Conservation (phyloP, 176 grass and related monocot species). For the Canna indica region DNA sequence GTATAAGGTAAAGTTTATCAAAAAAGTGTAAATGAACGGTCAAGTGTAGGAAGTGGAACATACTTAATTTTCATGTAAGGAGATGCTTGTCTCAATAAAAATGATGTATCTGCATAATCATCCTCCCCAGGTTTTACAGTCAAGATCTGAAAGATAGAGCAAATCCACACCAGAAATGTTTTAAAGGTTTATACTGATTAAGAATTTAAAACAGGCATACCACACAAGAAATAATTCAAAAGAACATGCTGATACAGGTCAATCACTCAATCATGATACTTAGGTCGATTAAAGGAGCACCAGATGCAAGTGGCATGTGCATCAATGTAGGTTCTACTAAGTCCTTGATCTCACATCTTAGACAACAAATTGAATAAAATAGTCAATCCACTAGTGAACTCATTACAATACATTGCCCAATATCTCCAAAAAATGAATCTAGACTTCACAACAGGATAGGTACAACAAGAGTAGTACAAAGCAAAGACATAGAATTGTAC, state of each 20-base stretch:
- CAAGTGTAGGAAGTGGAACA: background rate
- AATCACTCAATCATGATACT: no score
- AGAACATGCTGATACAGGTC: no score
- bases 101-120: conserved; percentile 83
- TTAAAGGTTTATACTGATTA: conserved; percentile 10
- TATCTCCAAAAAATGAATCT: background rate
- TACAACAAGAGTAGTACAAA: background rate
- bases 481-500: background rate
- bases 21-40: background rate
- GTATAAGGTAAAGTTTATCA: background rate
- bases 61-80: conserved; percentile 99
- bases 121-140: conserved; percentile 80
- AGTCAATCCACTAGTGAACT: background rate
- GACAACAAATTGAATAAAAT: background rate
- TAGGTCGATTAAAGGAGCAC: no score
- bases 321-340: background rate
- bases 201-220: background rate
- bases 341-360: background rate
- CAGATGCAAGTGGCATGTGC: no score
- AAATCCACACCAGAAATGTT: background rate
- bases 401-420: background rate
- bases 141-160: conserved; percentile 44
- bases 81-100: conserved; percentile 92
- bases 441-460: background rate
- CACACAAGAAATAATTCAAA: no score